phyloP scores from a whole-genome alignment of 768 basidiomycete species.

The Sarcomyxa edulis region DNA sequence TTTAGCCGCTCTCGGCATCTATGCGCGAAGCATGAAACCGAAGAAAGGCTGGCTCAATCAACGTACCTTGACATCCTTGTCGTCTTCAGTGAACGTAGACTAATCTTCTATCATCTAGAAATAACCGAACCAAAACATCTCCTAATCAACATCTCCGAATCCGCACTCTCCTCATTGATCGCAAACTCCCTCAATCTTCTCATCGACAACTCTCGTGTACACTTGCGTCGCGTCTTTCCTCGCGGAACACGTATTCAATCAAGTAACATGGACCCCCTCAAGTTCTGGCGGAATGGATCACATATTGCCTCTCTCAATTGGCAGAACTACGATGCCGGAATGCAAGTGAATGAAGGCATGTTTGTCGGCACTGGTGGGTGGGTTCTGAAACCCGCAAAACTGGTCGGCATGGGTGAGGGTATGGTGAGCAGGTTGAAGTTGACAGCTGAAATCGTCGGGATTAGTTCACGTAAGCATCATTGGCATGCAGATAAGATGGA shows the following conservation, averaged over 20 bases:
- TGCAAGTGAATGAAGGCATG: conserved; percentile 61
- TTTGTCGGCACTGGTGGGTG: conserved; percentile 53
- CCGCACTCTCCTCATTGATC: conserved; percentile 33
- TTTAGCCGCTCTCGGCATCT: conserved; percentile 53
- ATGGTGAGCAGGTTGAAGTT: conserved; percentile 16
- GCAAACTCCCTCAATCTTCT: conserved; percentile 30
- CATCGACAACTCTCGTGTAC: conserved; percentile 32
- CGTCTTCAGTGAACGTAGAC: background rate
- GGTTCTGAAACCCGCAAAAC: conserved; percentile 40
- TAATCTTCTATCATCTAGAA: conserved; percentile 16
- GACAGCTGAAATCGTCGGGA: conserved; percentile 32
- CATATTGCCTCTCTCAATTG: conserved; percentile 58
- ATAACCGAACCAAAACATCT: conserved; percentile 40
- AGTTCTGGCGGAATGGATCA: conserved; percentile 52
- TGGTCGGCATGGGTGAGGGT: conserved; percentile 15
- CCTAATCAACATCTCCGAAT: conserved; percentile 60
- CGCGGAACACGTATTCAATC: conserved; percentile 51
- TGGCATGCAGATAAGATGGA: background rate
- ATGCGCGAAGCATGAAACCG: conserved; percentile 61
- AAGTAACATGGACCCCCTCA: conserved; percentile 46
- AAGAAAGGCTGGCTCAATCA: conserved; percentile 41
- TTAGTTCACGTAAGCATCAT: conserved; percentile 35
- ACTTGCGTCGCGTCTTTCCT: conserved; percentile 55
- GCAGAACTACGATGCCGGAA: conserved; percentile 53
- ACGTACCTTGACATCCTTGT: conserved; percentile 19